These are phyloP conservation scores for Ogataea sp. DNA, from an alignment of 805 yeast species.

Conservation along the genomic window DNA sequence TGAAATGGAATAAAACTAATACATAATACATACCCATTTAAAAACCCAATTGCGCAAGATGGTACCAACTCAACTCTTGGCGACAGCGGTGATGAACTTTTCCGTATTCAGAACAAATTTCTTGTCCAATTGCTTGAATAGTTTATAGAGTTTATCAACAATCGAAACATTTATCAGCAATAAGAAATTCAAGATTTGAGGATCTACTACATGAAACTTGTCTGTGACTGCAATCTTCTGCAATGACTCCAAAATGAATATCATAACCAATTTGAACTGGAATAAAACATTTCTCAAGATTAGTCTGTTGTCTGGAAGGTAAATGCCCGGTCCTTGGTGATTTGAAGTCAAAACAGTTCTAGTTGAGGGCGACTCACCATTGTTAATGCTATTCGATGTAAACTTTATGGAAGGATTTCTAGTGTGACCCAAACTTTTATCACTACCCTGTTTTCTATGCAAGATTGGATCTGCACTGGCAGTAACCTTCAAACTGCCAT, in stretches of 20 bases:
- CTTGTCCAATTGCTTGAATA: conserved; percentile 18
- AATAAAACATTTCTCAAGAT: conserved; percentile 1
- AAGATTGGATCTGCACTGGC: too few species aligned
- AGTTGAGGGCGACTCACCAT: too few species aligned
- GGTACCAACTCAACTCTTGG: too few species aligned
- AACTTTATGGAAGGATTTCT: background rate
- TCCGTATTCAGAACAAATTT: conserved; percentile 9
- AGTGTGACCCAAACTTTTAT: too few species aligned
- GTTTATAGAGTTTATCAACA: conserved; percentile 19
- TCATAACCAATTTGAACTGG: conserved; percentile 1
- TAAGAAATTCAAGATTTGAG: conserved; percentile 8
- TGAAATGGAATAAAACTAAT: too few species aligned
- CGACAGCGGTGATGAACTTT: background rate
- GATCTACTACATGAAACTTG: background rate
- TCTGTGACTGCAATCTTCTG: background rate
- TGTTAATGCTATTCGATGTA: too few species aligned
- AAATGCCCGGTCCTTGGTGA: background rate
- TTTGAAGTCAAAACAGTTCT: background rate
- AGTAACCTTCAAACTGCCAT: too few species aligned
- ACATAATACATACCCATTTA: too few species aligned
- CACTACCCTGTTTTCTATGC: too few species aligned
- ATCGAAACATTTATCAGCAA: conserved; percentile 21
- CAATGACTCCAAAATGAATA: background rate
- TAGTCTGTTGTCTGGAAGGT: conserved; percentile 2
- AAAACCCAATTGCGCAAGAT: too few species aligned